Conservation (phyloP, 805 yeast genomes). For the Kodamaea laetipori region DNA sequence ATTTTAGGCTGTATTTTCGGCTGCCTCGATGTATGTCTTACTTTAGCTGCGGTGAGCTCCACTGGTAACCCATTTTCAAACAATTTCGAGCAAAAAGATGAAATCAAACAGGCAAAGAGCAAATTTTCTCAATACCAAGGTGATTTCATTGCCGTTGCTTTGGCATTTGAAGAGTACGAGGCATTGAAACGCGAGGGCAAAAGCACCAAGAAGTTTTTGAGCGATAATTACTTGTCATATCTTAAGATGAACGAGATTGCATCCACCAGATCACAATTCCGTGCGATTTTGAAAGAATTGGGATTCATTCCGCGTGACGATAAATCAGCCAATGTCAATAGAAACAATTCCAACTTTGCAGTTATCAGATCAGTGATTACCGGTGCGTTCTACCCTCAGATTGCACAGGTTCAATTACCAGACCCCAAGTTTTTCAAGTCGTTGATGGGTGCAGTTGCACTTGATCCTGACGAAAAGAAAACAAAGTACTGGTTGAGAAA, state of each 20-base stretch:
- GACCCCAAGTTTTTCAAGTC: slow-evolving; percentile 73
- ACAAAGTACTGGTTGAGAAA: slow-evolving; percentile 74
- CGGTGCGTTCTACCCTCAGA: slow-evolving; percentile 80
- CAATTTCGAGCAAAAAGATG: slow-evolving; percentile 64
- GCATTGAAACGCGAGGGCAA: slow-evolving; percentile 24
- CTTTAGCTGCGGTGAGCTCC: slow-evolving; percentile 76
- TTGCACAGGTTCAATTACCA: slow-evolving; percentile 80
- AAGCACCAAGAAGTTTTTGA: slow-evolving; percentile 46
- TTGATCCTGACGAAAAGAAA: slow-evolving; percentile 78
- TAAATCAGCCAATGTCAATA: slow-evolving; percentile 41
- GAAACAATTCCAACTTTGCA: slow-evolving; percentile 51
- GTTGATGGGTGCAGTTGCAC: slow-evolving; percentile 75
- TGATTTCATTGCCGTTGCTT: slow-evolving; percentile 69
- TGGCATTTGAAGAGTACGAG: slow-evolving; percentile 59
- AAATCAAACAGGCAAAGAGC: slow-evolving; percentile 50
- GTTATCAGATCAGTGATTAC: slow-evolving; percentile 70
- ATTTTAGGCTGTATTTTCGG: slow-evolving; percentile 83
- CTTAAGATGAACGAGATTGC: slow-evolving; percentile 68
- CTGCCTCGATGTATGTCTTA: slow-evolving; percentile 72
- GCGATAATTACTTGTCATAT: slow-evolving; percentile 61
- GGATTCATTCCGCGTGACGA: slow-evolving; percentile 70
- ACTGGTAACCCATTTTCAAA: slow-evolving; percentile 73
- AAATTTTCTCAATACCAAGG: slow-evolving; percentile 58
- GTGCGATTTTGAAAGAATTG: slow-evolving; percentile 70
- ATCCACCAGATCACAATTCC: slow-evolving; percentile 69